phyloP scores from a whole-genome alignment of 208 protist species.

The Acanthamoeba lenticulata region DNA sequence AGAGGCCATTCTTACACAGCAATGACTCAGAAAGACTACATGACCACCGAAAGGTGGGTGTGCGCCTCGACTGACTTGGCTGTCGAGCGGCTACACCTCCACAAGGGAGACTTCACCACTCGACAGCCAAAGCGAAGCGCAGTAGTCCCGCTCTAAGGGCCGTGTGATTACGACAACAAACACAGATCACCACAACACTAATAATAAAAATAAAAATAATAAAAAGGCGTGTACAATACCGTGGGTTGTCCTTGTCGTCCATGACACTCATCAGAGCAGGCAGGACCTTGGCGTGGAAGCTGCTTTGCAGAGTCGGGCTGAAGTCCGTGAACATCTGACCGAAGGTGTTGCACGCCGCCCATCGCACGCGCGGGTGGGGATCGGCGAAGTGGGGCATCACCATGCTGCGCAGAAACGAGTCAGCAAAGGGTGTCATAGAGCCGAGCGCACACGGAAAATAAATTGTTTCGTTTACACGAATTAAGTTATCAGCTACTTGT shows the following conservation, averaged over 20 bases:
- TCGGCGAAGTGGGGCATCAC: constrained; percentile 81
- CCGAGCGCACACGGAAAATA: no score
- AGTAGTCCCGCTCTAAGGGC: constrained; percentile 50
- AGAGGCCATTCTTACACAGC: constrained; percentile 48
- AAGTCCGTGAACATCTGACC: constrained; percentile 91
- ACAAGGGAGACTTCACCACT: background rate
- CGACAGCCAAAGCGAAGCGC: background rate
- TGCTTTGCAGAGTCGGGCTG: constrained; percentile 72
- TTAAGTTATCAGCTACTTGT: background rate
- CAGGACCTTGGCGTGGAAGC: constrained; percentile 76
- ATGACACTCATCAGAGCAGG: constrained; percentile 84
- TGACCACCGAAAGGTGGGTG: background rate
- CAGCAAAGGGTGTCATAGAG: no score
- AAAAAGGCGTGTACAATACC: background rate
- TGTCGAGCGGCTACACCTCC: background rate
- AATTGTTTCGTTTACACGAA: no score
- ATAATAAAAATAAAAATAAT: background rate
- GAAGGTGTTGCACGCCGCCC: constrained; percentile 88
- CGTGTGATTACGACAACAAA: background rate
- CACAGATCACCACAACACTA: background rate
- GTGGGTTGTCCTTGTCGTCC: constrained; percentile 80
- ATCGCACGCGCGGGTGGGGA: constrained; percentile 88
- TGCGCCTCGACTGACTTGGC: constrained; percentile 13
- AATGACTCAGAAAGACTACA: constrained; percentile 65
- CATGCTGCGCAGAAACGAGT: background rate